Base-by-base conservation (phyloP, 2,329 filamentous ascomycete genomes). In the Ophiostoma sp. region DNA sequence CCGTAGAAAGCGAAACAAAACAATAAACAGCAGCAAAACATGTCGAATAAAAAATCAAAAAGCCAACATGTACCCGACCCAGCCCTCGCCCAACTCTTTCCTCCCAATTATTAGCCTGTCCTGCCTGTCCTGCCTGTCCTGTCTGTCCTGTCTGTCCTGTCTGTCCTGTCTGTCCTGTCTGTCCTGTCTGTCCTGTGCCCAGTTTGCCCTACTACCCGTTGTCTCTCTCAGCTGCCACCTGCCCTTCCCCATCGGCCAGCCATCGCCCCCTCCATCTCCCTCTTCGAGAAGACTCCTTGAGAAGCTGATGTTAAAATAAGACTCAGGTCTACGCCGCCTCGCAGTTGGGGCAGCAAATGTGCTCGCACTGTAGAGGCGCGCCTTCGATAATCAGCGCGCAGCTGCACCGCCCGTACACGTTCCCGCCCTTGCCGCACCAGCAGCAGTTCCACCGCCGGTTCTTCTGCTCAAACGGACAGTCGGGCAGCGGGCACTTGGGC, bases 371-470 rank as follows among this genome's bases (percentile, higher is more conserved):
- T 71, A 83, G 83, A 73, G 80, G 76, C 70, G 79, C 81, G 23
- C 83, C 81, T 60, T 84, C 82, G 67, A 82, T 80, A 69, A 85
- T 81, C 84, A 85, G 85, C 75, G 84, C 77, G 75, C 83, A 84
- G 73, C 80, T 80, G 76, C 84, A 86, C 35, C 83, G 80, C 4
- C 83, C 84, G 35, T 78, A 77, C 64, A 79, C 79, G 74, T 86
- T 86, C 79, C 81, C 81, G n/a, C 79, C 78, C 74, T 85, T 85
- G 36, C 84, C 84, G 71, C 84, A 86, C 83, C 83, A 85, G 76
- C 84, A 86, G 76, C 84, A 86, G 76, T 84, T 84, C 84, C 84
- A 86, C 72, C 76, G 80, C 41, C 84, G 79, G 70, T 83, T 81
- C 71, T 81, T 81, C 67, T 77, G 77, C 76, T 84, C 83, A 73